Percentiles rank a stretch among this genome's conserved stretches.
phyloP scores from a whole-genome alignment of 176 grass and related monocot species.

The Oryza glaberrima region DNA sequence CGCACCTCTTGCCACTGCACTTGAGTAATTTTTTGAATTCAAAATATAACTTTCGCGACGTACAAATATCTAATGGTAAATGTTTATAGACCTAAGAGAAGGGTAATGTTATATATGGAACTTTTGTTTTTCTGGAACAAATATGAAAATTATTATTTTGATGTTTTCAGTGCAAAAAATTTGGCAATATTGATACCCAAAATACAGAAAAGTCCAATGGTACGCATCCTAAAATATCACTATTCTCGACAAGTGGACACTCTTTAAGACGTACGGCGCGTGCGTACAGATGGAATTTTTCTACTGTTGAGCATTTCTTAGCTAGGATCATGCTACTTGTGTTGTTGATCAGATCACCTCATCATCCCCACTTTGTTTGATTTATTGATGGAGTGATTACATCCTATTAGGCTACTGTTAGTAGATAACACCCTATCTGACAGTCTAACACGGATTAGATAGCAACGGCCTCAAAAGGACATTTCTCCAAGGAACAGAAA shows the following conservation, averaged over 20 bases:
- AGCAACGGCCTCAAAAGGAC: neutral
- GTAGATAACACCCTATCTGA: neutral
- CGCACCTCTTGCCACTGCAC: too few relatives aligned
- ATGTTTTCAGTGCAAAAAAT: neutral
- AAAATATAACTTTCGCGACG: neutral
- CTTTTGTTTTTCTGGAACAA: neutral
- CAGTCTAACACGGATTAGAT: neutral
- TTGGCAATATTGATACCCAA: neutral
- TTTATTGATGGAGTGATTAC: neutral
- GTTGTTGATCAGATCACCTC: neutral
- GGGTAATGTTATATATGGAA: neutral
- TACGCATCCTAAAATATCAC: neutral
- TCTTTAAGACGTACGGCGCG: neutral
- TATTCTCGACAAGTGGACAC: neutral
- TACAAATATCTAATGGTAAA: neutral
- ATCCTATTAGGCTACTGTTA: slow-evolving; percentile 11
- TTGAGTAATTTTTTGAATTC: neutral
- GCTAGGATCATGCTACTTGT: neutral
- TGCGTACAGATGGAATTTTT: neutral
- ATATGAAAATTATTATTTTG: neutral
- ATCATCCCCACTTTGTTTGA: slow-evolving; percentile 7
- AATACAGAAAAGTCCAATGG: neutral
- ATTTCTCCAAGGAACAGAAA: neutral
- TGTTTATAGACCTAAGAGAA: neutral
- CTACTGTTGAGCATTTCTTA: slow-evolving; percentile 1